Base-by-base conservation (phyloP, 2,329 filamentous ascomycete species). In the Nigrograna mackinnonii region DNA sequence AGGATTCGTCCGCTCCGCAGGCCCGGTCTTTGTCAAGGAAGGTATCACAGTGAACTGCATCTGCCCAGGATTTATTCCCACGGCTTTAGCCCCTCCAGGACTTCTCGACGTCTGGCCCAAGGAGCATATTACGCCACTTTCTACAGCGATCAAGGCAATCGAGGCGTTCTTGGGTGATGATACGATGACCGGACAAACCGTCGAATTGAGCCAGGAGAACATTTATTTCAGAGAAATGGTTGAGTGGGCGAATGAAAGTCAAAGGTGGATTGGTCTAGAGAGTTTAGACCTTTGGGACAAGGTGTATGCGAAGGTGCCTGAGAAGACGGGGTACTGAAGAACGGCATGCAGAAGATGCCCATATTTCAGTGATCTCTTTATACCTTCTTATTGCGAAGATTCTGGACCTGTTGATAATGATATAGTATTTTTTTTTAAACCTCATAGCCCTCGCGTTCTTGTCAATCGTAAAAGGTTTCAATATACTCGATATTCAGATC, bases 191-290 rank as follows among this genome's bases (percentile, higher is more conserved):
- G 73, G 71, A 0, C 60, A 73, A 48, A 58, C 58, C 6, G 69
- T 74, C 12, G 73, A 75, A 53, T 52, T 73, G 35, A 60, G 57
- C 3, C 54, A 67, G 42, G 70, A 70, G n/a, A 58, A 69, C 5
- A 57, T 75, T 9, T 68, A 67, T 36, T 72, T 73, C 39, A 64
- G 70, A 36, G 46, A 69, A 37, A 62, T 60, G 43, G 51, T 62
- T 19, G 67, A 67, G 12, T 74, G 62, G 51, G 55, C 60, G 6
- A 69, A 70, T 47, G 64, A 68, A 39, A 74, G 70, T 47, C 67
- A 70, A 50, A 59, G 55, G 37, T 74, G 67, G 64, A 58, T 67
- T 43, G 62, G 60, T 2, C 36, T 47, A 19, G 47, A 68, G 47
- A 59, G 62, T 40, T 35, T 52, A 36, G 37, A 35, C 14, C 49